Evolutionary conservation across 768 basidiomycete species (phyloP).

Genomic region (Filobasidium wieringae): DNA sequence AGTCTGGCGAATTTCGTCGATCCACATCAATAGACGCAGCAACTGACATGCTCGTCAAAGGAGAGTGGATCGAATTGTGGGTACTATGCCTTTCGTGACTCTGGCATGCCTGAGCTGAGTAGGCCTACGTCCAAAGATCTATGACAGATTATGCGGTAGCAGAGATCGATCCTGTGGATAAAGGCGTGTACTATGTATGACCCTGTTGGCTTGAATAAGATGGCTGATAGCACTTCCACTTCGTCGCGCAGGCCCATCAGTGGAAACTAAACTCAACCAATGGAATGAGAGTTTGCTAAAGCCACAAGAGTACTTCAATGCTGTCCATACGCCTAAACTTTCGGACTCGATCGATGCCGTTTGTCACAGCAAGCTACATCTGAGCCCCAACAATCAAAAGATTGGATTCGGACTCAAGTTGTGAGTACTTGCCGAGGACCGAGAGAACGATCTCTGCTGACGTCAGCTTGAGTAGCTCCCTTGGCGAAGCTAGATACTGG

Average conservation of each 20-base stretch:
- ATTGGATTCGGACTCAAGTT: background rate
- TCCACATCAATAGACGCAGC: slow-evolving; percentile 68
- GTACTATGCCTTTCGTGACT: too few relatives aligned
- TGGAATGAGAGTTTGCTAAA: background rate
- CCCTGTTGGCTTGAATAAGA: too few relatives aligned
- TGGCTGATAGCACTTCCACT: too few relatives aligned
- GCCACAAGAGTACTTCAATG: background rate
- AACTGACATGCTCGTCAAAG: slow-evolving; percentile 50
- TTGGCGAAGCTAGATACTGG: background rate
- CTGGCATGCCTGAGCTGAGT: too few relatives aligned
- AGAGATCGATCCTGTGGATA: too few relatives aligned
- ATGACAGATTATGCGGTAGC: too few relatives aligned
- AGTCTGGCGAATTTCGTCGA: slow-evolving; percentile 70
- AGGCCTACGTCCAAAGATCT: too few relatives aligned
- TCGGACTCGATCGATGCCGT: background rate
- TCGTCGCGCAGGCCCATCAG: background rate
- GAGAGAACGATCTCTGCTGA: background rate
- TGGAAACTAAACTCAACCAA: background rate
- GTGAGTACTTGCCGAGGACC: background rate
- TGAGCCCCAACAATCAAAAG: background rate
- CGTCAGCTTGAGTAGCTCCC: too few relatives aligned
- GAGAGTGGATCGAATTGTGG: slow-evolving; percentile 63
- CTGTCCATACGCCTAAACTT: background rate
- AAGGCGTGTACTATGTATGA: too few relatives aligned
- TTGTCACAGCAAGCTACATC: background rate